A percentile compares a stretch with the other conserved stretches of the same genome.
phyloP scores from a whole-genome alignment of 805 yeast species.

The Cyberlindnera maritima region DNA sequence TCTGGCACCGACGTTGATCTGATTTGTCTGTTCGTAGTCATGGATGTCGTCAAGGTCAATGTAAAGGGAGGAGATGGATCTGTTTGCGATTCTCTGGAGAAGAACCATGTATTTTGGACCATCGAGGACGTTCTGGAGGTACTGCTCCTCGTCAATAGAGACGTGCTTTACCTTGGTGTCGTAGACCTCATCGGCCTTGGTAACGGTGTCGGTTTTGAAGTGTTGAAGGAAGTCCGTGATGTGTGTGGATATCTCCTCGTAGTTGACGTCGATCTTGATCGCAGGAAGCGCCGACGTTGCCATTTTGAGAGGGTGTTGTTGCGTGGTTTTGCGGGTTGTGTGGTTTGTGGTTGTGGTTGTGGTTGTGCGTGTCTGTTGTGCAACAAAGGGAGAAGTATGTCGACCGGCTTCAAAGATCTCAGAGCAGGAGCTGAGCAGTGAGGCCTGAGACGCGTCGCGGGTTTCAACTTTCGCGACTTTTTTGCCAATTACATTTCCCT shows the following conservation, averaged over 20 bases:
- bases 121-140: constrained; percentile 20
- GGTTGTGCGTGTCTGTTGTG: too few relatives aligned
- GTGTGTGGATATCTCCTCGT: constrained; percentile 55
- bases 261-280: constrained; percentile 70
- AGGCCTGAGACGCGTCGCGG: neutral
- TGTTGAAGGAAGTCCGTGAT: constrained; percentile 66
- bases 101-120: constrained; percentile 75
- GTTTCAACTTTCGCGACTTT: neutral
- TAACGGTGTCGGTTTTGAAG: constrained; percentile 46
- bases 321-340: too few relatives aligned
- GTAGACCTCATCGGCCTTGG: constrained; percentile 32
- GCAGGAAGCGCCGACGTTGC: constrained; percentile 48
- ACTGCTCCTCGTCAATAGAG: constrained; percentile 26
- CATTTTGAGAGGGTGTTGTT: constrained; percentile 13
- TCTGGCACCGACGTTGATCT: constrained; percentile 26
- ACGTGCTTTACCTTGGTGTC: constrained; percentile 32
- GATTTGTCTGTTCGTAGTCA: constrained; percentile 54
- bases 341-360: too few relatives aligned
- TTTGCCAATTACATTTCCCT: constrained; percentile 1
- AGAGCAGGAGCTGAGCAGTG: too few relatives aligned
- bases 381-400: too few relatives aligned
- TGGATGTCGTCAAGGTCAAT: constrained; percentile 85
- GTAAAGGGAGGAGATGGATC: constrained; percentile 65
- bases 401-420: too few relatives aligned
- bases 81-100: constrained; percentile 79